phyloP scores from a whole-genome alignment of 345 rosid species.

The Rhizophora mangle region DNA sequence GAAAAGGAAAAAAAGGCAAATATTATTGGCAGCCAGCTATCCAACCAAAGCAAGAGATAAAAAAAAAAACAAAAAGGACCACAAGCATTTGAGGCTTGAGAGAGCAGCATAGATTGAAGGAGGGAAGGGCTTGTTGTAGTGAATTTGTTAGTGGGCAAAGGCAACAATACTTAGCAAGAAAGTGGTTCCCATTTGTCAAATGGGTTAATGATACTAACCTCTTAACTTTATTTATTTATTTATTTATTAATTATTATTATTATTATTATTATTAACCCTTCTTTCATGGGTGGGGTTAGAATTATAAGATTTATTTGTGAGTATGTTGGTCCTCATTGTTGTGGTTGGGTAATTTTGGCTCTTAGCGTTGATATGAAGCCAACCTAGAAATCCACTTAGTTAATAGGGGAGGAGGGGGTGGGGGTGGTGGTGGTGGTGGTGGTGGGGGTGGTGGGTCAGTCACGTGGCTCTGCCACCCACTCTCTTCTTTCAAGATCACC shows the following conservation, averaged over 20 bases:
- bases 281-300: not conserved
- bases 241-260: not conserved
- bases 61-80: conserved; percentile 27
- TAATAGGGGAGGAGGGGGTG: not conserved
- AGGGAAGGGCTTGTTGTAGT: too few species aligned
- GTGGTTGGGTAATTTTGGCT: conserved; percentile 54
- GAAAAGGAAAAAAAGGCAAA: conserved; percentile 11
- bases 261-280: not conserved
- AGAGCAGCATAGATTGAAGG: conserved; percentile 6
- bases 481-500: conserved; percentile 18
- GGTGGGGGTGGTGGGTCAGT: conserved; percentile 63
- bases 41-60: too few species aligned
- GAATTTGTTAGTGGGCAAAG: conserved; percentile 37
- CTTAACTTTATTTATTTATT: conserved; percentile 18
- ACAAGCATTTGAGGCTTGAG: conserved; percentile 31
- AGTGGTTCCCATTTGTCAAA: conserved; percentile 35
- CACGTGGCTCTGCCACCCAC: conserved; percentile 79
- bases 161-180: conserved; percentile 30
- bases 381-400: conserved; percentile 47
- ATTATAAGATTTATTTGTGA: conserved; percentile 11
- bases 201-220: conserved; percentile 47
- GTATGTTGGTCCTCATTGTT: conserved; percentile 20
- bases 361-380: conserved; percentile 95
- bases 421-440: conserved; percentile 39
- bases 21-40: conserved; percentile 10